Evolutionary conservation across 2,329 filamentous ascomycete species (phyloP), one percentile per base, ranked within the genome.

Genomic region (Aaosphaeria pasadenensis): DNA sequence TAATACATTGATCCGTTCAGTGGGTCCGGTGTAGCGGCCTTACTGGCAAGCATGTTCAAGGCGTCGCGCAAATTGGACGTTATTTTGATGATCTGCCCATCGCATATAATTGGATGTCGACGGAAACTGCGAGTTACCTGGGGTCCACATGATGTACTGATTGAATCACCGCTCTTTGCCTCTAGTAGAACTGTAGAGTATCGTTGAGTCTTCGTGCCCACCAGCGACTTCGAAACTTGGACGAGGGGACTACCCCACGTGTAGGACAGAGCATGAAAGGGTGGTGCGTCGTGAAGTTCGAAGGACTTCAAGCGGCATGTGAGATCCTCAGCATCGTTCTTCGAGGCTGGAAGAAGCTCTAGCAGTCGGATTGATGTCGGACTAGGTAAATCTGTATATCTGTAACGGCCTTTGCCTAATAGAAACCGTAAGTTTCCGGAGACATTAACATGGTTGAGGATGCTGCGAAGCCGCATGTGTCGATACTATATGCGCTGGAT

Each of bases 21-120:
- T 42, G 49, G 43, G 5, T 47, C 17, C 40, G 47, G 43, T 33
- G 53, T 44, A 11, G 42, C 43, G 13, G 49, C 42, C 5, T 52
- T 32, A 28, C 46, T 52, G 7, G 43, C 43, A 30, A 64, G 56
- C 59, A 63, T 62, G 6, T 40, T 54, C 2, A 62, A 43, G n/a
- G 60, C 60, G 48, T 61, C 54, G 31, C 52, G 50, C 7, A 64
- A 51, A 40, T 60, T 63, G 33, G 48, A 39, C 3, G 55, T 59
- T 40, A 63, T 53, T 36, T 55, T 54, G 29, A 62, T 50, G 11
- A 57, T 41, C 7, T 44, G 50, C 11, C 46, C 55, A 48, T 63
- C 52, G 44, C 57, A 62, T 28, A 58, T 44, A 47, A 62, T 56
- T 11, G 51, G 44, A 36, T 56, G 46, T 39, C 49, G 53, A 17